Percentiles rank a stretch among this genome's conserved stretches.
phyloP scores from a whole-genome alignment of 208 protist species.

The Acanthamoeba rhysodes region DNA sequence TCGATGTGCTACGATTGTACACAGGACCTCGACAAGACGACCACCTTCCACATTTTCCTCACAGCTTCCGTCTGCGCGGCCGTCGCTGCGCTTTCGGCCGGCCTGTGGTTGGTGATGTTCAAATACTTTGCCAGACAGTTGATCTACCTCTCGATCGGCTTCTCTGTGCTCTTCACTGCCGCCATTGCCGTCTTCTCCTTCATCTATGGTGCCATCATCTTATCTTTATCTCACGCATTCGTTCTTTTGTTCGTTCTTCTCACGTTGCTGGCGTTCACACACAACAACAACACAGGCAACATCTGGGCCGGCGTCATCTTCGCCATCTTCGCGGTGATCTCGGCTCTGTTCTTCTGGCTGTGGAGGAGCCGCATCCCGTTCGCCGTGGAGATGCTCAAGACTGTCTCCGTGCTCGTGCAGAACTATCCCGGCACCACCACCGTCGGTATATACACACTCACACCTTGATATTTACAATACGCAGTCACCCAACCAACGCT shows the following conservation, averaged over 20 bases:
- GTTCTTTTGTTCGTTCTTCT: neutral
- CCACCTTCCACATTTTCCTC: constrained; percentile 42
- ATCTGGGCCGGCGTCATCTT: constrained; percentile 64
- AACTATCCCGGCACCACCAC: constrained; percentile 44
- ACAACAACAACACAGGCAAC: neutral
- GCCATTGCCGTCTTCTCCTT: constrained; percentile 31
- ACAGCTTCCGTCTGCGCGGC: neutral
- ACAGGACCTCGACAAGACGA: constrained; percentile 23
- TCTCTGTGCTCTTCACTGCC: constrained; percentile 43
- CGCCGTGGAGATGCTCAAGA: constrained; percentile 69
- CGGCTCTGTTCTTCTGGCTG: constrained; percentile 34
- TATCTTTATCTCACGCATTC: neutral
- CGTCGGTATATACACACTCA: constrained; percentile 50
- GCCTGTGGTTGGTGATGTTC: constrained; percentile 64
- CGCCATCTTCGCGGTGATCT: constrained; percentile 15
- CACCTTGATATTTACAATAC: no score
- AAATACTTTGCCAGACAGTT: constrained; percentile 19
- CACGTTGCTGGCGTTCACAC: neutral
- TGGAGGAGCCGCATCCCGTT: constrained; percentile 77
- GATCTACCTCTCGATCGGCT: constrained; percentile 61
- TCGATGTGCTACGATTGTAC: neutral
- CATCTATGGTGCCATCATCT: neutral
- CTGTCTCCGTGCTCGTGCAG: constrained; percentile 46
- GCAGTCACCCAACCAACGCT: no score
- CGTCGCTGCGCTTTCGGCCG: neutral